Base-by-base conservation (phyloP, 2,329 filamentous ascomycete species). In the Davidsoniella neocaledoniae region DNA sequence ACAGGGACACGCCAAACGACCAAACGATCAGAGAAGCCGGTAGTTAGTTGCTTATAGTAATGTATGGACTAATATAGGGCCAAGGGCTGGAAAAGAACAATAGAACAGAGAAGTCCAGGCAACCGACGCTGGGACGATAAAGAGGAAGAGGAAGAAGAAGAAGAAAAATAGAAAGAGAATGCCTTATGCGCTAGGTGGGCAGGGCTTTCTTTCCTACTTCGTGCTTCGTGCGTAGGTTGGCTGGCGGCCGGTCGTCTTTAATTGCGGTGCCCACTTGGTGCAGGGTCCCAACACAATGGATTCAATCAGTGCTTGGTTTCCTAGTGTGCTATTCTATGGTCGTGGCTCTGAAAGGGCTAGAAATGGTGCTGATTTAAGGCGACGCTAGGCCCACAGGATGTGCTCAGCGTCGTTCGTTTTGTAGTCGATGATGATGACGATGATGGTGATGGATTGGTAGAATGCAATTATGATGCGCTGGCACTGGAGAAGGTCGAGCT, bases 111-210 rank as follows among this genome's bases (percentile, higher is more conserved):
- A 23, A 21, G 45, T 2, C 29, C 8, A 33, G 29, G 8, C 29
- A 47, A 7, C 40, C 39, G 41, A 48, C 41, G 25, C 47, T 49
- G 44, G 52, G 40, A 54, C 3, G 16, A 26, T 10, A 9, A 43
- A 41, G 14, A 23, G 25, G 37, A 21, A 45, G 29, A 19, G 23
- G 25, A 25, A 38, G 33, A 25, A 43, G 10, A 17, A 17, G 17
- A 17, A 25, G 37, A 46, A 25, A 44, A 37, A 43, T 37, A 43
- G 3, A 40, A 42, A 38, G 37, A 48, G 37, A 48, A 48, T 14
- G 29, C 19, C 14, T 38, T 23, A 29, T 45, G 29, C 29, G 29
- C 5, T 43, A 29, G 5, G 23, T n/a, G 4, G 42, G 23, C 10
- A 14, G 16, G 14, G 17, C 26, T n/a, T 43, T 10, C 17, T 43